A percentile compares a stretch with the other conserved stretches of the same genome.
Evolutionary conservation across 139 green algal species (phyloP).

Genomic region (Monoraphidium neglectum): DNA sequence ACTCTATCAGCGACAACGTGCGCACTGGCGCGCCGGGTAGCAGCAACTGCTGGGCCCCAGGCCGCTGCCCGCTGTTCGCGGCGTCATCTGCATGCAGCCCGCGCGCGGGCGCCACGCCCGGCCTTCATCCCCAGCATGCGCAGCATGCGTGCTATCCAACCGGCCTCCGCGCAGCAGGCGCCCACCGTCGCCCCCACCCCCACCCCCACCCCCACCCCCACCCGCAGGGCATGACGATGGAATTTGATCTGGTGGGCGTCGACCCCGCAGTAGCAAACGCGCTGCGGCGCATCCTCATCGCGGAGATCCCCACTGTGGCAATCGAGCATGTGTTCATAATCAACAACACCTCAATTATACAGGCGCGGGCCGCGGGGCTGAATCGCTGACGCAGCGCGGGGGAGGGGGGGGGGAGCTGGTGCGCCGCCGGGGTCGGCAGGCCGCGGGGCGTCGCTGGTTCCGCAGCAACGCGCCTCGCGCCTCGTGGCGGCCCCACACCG

Average conservation of each 20-base stretch:
- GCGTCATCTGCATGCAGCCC: background rate
- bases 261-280: constrained; percentile 92
- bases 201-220: too few relatives aligned
- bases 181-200: too few relatives aligned
- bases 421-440: too few relatives aligned
- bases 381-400: background rate
- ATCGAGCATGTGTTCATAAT: constrained; percentile 98
- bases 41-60: background rate
- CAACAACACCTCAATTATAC: constrained; percentile 97
- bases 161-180: background rate
- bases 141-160: background rate
- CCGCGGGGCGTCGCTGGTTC: too few relatives aligned
- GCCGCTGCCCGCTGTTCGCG: background rate
- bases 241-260: constrained; percentile 93
- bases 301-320: constrained; percentile 95
- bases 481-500: too few relatives aligned
- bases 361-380: constrained; percentile 35
- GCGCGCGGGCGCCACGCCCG: background rate
- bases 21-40: background rate
- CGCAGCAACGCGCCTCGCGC: too few relatives aligned
- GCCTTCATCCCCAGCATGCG: too few relatives aligned
- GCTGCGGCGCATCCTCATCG: constrained; percentile 92
- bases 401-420: too few relatives aligned
- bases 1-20: constrained; percentile 47
- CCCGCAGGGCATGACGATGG: constrained; percentile 38